phyloP scores from a whole-genome alignment of 129 eudicot genomes.

The Calendula officinalis region DNA sequence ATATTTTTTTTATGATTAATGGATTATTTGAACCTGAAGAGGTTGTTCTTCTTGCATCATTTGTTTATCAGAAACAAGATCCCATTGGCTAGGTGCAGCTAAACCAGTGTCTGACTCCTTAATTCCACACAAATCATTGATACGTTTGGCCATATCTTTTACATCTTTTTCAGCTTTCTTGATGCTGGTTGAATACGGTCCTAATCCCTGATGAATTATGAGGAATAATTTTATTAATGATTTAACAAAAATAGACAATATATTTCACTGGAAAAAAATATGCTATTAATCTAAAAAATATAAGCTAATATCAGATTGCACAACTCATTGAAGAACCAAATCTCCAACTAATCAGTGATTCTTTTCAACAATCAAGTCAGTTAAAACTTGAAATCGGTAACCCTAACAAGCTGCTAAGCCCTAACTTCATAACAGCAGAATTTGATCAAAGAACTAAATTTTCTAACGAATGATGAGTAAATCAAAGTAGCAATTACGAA shows the following conservation, averaged over 20 bases:
- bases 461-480: background rate
- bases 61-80: constrained; percentile 96
- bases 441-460: background rate
- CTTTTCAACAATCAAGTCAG: background rate
- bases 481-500: background rate
- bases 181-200: constrained; percentile 84
- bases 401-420: constrained; percentile 2
- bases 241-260: background rate
- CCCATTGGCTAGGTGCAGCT: constrained; percentile 99
- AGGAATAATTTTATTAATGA: background rate
- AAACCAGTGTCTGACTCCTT: constrained; percentile 99
- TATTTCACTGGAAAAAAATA: background rate
- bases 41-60: constrained; percentile 99
- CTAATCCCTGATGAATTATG: constrained; percentile 68
- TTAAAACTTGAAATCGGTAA: background rate
- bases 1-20: background rate
- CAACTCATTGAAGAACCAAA: background rate
- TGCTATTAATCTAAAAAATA: background rate
- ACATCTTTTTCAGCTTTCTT: constrained; percentile 91
- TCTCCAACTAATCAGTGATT: background rate
- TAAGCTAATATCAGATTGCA: background rate
- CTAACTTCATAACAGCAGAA: background rate
- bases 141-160: constrained; percentile 88
- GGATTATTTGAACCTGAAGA: constrained; percentile 61
- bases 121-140: constrained; percentile 87